phyloP scores from a whole-genome alignment of 306 rosid species.

The Trifolium dubium region DNA sequence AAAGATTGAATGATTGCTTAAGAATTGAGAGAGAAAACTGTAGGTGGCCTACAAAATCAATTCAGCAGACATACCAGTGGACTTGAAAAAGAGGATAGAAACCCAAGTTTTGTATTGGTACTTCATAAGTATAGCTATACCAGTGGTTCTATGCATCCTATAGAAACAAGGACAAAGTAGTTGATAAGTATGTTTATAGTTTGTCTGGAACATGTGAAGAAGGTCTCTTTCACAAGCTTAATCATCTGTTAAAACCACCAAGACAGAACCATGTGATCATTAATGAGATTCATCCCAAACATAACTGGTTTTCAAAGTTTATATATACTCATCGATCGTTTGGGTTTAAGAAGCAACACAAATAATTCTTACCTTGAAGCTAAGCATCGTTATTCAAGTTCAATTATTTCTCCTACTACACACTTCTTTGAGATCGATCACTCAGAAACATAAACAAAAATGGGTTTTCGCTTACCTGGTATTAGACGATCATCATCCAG shows the following conservation, averaged over 20 bases:
- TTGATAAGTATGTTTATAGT: conserved; percentile 8
- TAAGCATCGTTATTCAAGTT: not conserved
- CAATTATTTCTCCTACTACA: not conserved
- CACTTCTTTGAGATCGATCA: conserved; percentile 10
- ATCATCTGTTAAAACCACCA: not conserved
- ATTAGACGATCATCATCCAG: conserved; percentile 35
- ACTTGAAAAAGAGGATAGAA: not conserved
- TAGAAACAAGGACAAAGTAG: not conserved
- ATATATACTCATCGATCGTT: conserved; percentile 3
- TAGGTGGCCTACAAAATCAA: conserved; percentile 1
- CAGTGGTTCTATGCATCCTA: not conserved
- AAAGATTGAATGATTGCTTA: not conserved
- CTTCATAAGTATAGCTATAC: not conserved
- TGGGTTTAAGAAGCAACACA: conserved; percentile 26
- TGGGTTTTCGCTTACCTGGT: conserved; percentile 48
- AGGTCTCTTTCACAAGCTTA: not conserved
- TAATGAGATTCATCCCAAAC: conserved; percentile 11
- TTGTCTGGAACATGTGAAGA: conserved; percentile 2
- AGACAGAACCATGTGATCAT: conserved; percentile 37
- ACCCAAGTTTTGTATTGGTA: not conserved
- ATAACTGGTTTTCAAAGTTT: conserved; percentile 3
- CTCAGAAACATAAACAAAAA: conserved; percentile 18
- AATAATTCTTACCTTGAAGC: not conserved
- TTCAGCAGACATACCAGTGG: conserved; percentile 1
- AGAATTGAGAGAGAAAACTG: not conserved